These are phyloP conservation scores for Termitomyces sp. DNA, from an alignment of 768 basidiomycete genomes.

Conservation along the genomic window DNA sequence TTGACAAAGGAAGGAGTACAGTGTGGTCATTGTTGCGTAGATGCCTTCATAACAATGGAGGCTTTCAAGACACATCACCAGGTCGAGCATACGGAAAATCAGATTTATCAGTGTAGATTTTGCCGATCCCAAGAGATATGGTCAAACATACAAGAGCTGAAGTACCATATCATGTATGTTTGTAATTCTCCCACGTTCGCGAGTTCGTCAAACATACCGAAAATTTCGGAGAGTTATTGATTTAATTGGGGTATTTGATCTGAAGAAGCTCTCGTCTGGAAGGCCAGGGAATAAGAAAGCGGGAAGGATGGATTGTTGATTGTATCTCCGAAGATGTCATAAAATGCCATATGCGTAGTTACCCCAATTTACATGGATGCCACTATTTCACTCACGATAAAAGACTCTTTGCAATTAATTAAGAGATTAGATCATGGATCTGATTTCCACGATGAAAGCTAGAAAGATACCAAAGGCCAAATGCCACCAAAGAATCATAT, in stretches of 20 bases:
- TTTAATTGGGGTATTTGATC: background rate
- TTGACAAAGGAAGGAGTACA: background rate
- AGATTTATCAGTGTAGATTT: background rate
- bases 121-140: background rate
- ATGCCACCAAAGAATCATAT: background rate
- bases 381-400: background rate
- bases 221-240: background rate
- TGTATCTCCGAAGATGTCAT: too few species aligned
- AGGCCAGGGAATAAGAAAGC: background rate
- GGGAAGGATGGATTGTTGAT: too few species aligned
- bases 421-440: background rate
- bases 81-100: background rate
- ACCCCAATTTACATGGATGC: background rate
- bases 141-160: background rate
- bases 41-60: background rate
- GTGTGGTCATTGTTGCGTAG: background rate
- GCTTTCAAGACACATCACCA: background rate
- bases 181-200: background rate
- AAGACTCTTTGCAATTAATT: background rate
- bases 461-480: background rate
- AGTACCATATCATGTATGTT: background rate
- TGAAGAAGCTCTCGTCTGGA: background rate
- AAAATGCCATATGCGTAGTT: background rate
- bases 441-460: background rate
- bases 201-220: background rate